A percentile compares a stretch with the other conserved stretches of the same genome.
Conservation (phyloP, 2,329 filamentous ascomycete species). For the Colletotrichum brevisporum region DNA sequence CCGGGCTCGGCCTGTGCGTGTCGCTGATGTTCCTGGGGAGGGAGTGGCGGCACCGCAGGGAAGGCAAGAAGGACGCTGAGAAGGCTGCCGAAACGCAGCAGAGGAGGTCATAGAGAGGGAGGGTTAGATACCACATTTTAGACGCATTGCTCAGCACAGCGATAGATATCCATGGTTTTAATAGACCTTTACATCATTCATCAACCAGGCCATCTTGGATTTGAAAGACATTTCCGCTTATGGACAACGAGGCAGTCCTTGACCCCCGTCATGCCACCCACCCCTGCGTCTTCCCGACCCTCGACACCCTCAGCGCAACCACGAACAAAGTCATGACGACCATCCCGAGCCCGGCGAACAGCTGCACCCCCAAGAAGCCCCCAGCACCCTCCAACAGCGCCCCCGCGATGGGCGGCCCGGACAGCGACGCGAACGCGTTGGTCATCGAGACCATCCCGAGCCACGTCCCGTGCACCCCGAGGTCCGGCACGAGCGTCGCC, state of each 20-base stretch:
- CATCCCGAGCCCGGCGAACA: constrained; percentile 48
- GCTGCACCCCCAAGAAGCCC: constrained; percentile 48
- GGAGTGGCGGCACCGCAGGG: constrained; percentile 33
- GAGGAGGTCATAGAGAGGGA: background rate
- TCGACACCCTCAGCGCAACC: constrained; percentile 1
- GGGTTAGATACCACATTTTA: background rate
- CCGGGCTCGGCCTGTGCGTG: constrained; percentile 25
- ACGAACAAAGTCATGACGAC: constrained; percentile 30
- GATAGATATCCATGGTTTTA: constrained; percentile 18
- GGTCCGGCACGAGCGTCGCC: constrained; percentile 57
- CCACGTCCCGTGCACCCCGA: constrained; percentile 57
- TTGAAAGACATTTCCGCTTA: too few species aligned
- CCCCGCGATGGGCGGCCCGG: constrained; percentile 57
- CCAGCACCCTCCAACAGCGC: constrained; percentile 48
- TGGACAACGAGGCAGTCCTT: too few species aligned
- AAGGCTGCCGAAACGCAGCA: constrained; percentile 21
- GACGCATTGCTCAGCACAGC: constrained; percentile 8
- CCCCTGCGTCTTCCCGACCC: background rate
- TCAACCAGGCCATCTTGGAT: too few species aligned
- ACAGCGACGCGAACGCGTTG: constrained; percentile 53
- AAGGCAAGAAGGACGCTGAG: background rate
- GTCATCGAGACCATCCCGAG: constrained; percentile 59
- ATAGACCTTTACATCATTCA: background rate
- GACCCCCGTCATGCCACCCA: background rate
- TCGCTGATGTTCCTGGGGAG: constrained; percentile 30